Percentiles rank a stretch among this genome's conserved stretches.
These are phyloP conservation scores for Pseudogymnoascus sp. DNA, from an alignment of 2,329 filamentous ascomycete species.

Conservation along the genomic window DNA sequence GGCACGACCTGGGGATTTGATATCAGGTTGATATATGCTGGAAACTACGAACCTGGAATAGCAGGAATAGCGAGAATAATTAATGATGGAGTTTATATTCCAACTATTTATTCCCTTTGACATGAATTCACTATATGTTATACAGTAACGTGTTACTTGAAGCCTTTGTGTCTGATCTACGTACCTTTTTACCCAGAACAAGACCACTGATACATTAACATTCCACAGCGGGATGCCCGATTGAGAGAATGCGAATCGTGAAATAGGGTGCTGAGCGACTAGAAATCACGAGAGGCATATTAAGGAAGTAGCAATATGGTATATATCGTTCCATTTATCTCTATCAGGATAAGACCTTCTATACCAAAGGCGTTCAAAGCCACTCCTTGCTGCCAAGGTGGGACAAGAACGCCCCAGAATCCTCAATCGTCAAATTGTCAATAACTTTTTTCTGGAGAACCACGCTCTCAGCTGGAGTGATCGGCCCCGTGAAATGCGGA, in stretches of 20 bases:
- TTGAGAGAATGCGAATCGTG: too few species aligned
- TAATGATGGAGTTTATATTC: too few species aligned
- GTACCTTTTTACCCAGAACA: too few species aligned
- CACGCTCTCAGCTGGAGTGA: slow-evolving; percentile 14
- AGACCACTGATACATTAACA: too few species aligned
- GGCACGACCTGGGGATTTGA: background rate
- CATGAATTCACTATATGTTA: too few species aligned
- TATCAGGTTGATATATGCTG: too few species aligned
- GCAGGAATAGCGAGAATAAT: too few species aligned
- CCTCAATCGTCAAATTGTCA: slow-evolving; percentile 14
- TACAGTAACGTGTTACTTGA: too few species aligned
- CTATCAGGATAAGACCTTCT: background rate
- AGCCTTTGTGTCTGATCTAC: too few species aligned
- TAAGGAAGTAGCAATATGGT: background rate
- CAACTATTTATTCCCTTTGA: too few species aligned
- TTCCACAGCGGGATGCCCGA: too few species aligned
- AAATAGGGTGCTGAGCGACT: too few species aligned
- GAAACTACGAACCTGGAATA: background rate
- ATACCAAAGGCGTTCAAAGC: slow-evolving; percentile 8
- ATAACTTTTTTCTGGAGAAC: slow-evolving; percentile 16
- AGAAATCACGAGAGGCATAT: background rate
- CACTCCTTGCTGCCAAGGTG: slow-evolving; percentile 16
- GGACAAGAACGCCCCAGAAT: slow-evolving; percentile 16
- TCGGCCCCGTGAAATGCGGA: slow-evolving; percentile 13
- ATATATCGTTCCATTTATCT: background rate